These are phyloP conservation scores for Quercus lobata DNA, from an alignment of 331 rosid genomes.

Conservation along the genomic window DNA sequence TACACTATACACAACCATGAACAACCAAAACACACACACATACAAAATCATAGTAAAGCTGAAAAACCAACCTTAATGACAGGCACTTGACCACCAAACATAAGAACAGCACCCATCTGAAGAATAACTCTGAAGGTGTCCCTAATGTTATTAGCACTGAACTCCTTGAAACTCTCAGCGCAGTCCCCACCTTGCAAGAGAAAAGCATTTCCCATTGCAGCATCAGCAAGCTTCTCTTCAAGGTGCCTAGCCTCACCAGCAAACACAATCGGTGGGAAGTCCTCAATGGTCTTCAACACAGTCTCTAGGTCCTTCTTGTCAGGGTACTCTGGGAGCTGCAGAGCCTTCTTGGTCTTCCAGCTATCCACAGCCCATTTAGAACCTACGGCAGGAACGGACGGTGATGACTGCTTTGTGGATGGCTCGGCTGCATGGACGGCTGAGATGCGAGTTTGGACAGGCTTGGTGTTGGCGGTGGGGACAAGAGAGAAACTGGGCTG, in stretches of 20 bases:
- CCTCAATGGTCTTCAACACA: constrained; percentile 51
- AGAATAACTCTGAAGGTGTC: constrained; percentile 65
- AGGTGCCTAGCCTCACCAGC: constrained; percentile 69
- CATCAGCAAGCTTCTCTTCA: constrained; percentile 66
- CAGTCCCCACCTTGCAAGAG: constrained; percentile 69
- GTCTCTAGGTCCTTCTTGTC: constrained; percentile 40
- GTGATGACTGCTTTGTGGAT: neutral
- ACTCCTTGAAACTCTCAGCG: constrained; percentile 83
- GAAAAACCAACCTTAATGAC: constrained; percentile 43
- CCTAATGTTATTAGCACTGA: constrained; percentile 59
- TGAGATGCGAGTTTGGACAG: constrained; percentile 33
- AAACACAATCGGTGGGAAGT: constrained; percentile 64
- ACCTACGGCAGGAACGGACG: neutral
- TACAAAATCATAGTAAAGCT: neutral
- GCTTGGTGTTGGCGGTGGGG: constrained; percentile 23
- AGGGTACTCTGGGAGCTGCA: constrained; percentile 71
- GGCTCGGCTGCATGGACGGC: constrained; percentile 55
- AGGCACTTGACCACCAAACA: constrained; percentile 74
- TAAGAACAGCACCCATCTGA: constrained; percentile 75
- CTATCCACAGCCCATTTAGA: constrained; percentile 49
- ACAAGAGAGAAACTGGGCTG: constrained; percentile 35
- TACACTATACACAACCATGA: neutral
- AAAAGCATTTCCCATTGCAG: constrained; percentile 59
- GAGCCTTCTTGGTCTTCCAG: constrained; percentile 57
- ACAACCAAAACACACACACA: neutral